These are phyloP conservation scores for Podila minutissima DNA, from an alignment of 192 early-diverging fungal genomes.

Conservation along the genomic window DNA sequence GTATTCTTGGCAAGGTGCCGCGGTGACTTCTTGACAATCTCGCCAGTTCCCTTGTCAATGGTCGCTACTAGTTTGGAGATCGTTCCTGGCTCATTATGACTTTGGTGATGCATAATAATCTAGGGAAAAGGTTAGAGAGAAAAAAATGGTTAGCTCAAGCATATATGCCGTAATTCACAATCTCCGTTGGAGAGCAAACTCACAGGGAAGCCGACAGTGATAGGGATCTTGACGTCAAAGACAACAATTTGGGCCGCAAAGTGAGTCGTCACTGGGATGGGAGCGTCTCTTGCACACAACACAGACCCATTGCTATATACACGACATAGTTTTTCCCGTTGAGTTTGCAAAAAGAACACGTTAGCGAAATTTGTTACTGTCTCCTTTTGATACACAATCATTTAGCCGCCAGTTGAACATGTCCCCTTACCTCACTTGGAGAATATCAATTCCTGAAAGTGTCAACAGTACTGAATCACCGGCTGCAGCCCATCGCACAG, in stretches of 20 bases:
- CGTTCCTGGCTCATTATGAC: constrained; percentile 80
- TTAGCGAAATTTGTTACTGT: not conserved
- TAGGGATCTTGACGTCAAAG: constrained; percentile 92
- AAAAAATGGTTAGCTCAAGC: not conserved
- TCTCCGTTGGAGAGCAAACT: constrained; percentile 19
- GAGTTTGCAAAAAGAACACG: too few species aligned
- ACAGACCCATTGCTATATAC: constrained; percentile 79
- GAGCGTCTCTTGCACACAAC: constrained; percentile 72
- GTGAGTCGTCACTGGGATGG: constrained; percentile 80
- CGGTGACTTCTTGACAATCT: constrained; percentile 88
- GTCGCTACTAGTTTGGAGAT: constrained; percentile 81
- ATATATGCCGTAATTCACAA: not conserved
- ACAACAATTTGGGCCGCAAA: constrained; percentile 91
- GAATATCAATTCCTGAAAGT: constrained; percentile 75
- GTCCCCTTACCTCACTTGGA: constrained; percentile 68
- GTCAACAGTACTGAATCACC: constrained; percentile 91
- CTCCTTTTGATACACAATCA: not conserved
- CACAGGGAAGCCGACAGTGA: constrained; percentile 91
- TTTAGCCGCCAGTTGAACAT: not conserved
- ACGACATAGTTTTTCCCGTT: too few species aligned
- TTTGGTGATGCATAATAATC: constrained; percentile 88
- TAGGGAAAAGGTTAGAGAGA: constrained; percentile 13
- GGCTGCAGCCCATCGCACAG: constrained; percentile 88
- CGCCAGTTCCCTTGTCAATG: constrained; percentile 85
- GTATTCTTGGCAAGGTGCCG: constrained; percentile 63